These are phyloP conservation scores for Boletus huronensis DNA, from an alignment of 768 basidiomycete genomes.

Conservation along the genomic window DNA sequence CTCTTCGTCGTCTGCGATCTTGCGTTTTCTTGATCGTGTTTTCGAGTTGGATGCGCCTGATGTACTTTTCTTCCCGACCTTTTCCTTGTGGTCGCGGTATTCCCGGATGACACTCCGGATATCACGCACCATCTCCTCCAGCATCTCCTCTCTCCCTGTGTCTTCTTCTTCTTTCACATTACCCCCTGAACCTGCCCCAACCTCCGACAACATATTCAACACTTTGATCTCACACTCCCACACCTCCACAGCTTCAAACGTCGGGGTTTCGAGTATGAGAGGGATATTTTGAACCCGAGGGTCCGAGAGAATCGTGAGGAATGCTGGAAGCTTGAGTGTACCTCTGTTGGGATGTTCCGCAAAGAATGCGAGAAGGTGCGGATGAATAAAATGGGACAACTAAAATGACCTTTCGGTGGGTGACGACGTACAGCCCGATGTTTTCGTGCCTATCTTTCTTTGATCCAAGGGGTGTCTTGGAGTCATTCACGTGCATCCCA, in stretches of 20 bases:
- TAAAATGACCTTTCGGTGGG: neutral
- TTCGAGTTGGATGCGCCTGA: neutral
- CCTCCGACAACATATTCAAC: slow-evolving; percentile 43
- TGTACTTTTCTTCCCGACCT: neutral
- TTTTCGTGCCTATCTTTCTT: slow-evolving; percentile 82
- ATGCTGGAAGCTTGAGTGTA: slow-evolving; percentile 57
- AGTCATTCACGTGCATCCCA: slow-evolving; percentile 87
- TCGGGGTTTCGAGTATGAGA: slow-evolving; percentile 79
- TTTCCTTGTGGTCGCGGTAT: slow-evolving; percentile 11
- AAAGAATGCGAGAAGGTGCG: neutral
- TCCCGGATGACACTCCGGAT: slow-evolving; percentile 14
- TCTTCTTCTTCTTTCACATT: neutral
- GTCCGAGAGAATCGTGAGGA: slow-evolving; percentile 66
- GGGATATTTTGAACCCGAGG: slow-evolving; percentile 66
- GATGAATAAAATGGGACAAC: neutral
- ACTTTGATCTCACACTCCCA: slow-evolving; percentile 74
- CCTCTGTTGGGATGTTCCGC: slow-evolving; percentile 44
- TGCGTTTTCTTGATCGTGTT: slow-evolving; percentile 4
- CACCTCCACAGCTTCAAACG: slow-evolving; percentile 59
- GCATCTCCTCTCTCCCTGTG: neutral
- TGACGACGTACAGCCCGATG: slow-evolving; percentile 64
- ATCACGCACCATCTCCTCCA: slow-evolving; percentile 10
- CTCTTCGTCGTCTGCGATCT: slow-evolving; percentile 1
- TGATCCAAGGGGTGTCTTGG: slow-evolving; percentile 59
- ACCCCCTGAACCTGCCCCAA: neutral